Percentiles rank a stretch among this genome's conserved stretches.
These are phyloP conservation scores for Boletus semigastroideus DNA, from an alignment of 1,284 basidiomycete genomes.

Conservation along the genomic window DNA sequence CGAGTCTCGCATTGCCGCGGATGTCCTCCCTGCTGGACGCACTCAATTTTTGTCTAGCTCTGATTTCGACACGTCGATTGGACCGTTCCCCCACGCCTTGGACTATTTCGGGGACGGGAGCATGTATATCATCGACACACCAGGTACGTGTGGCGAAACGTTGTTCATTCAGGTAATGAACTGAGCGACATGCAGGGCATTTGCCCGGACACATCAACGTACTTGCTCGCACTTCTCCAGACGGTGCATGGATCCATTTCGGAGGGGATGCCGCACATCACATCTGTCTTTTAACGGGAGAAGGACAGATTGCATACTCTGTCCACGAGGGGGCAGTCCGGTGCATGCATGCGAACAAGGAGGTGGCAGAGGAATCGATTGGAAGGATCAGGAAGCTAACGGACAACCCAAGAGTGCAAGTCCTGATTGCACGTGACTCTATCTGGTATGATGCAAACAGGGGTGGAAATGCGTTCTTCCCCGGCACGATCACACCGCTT, in stretches of 20 bases:
- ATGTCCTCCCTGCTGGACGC: constrained; percentile 44
- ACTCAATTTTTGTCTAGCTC: constrained; percentile 39
- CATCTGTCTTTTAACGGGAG: constrained; percentile 48
- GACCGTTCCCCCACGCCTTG: constrained; percentile 49
- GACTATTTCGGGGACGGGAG: constrained; percentile 60
- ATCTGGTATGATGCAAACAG: constrained; percentile 51
- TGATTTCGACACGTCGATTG: constrained; percentile 38
- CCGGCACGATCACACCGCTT: constrained; percentile 35
- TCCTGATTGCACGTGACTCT: constrained; percentile 53
- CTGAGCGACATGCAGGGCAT: constrained; percentile 14
- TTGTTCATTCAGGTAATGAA: too few species aligned
- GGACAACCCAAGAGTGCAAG: constrained; percentile 40
- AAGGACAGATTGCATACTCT: constrained; percentile 39
- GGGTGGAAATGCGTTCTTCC: constrained; percentile 41
- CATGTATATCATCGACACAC: constrained; percentile 54
- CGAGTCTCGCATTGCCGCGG: constrained; percentile 32
- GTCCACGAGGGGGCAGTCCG: constrained; percentile 17
- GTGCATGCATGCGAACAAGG: constrained; percentile 43
- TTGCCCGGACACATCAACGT: constrained; percentile 39
- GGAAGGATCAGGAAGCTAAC: constrained; percentile 40
- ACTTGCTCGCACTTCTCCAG: constrained; percentile 52
- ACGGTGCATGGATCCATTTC: constrained; percentile 58
- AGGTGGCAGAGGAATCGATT: constrained; percentile 43
- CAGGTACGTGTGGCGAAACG: constrained; percentile 22
- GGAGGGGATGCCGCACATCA: constrained; percentile 58